Conservation (phyloP, 805 yeast species). For the Zygoascus tannicola region DNA sequence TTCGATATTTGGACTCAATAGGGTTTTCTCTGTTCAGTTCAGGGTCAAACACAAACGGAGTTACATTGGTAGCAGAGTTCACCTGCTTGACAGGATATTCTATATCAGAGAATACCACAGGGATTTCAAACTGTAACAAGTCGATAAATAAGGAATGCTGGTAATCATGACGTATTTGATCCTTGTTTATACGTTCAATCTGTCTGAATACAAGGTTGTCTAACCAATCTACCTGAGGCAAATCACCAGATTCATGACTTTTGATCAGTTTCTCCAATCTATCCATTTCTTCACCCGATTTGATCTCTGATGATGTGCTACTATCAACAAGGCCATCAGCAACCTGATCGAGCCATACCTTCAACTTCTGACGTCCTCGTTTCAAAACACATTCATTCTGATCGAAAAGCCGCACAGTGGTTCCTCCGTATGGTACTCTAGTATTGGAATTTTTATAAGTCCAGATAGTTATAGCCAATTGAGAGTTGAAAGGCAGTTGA, state of each 20-base stretch:
- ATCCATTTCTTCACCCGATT: conserved; percentile 32
- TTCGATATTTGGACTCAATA: conserved; percentile 77
- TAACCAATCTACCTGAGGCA: conserved; percentile 57
- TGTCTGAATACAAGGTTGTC: conserved; percentile 54
- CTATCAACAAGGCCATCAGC: conserved; percentile 26
- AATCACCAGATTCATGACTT: conserved; percentile 59
- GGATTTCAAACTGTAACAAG: conserved; percentile 58
- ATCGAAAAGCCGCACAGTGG: conserved; percentile 53
- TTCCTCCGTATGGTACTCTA: conserved; percentile 46
- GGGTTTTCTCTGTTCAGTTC: conserved; percentile 67
- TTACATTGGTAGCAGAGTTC: conserved; percentile 7
- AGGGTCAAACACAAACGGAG: conserved; percentile 48
- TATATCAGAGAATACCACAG: conserved; percentile 58
- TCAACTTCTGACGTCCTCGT: conserved; percentile 59
- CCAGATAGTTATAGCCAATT: conserved; percentile 53
- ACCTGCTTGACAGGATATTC: conserved; percentile 30
- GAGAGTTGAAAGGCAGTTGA: conserved; percentile 59
- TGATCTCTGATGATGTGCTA: conserved; percentile 21
- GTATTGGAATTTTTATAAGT: conserved; percentile 50
- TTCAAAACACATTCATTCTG: conserved; percentile 47
- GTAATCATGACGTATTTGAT: conserved; percentile 8
- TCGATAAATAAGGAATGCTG: conserved; percentile 42
- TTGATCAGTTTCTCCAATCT: conserved; percentile 46
- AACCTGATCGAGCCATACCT: conserved; percentile 33
- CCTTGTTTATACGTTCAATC: conserved; percentile 35